Evolutionary conservation across 2,329 filamentous ascomycete genomes (phyloP).

Genomic region (Elsinoe batatas): DNA sequence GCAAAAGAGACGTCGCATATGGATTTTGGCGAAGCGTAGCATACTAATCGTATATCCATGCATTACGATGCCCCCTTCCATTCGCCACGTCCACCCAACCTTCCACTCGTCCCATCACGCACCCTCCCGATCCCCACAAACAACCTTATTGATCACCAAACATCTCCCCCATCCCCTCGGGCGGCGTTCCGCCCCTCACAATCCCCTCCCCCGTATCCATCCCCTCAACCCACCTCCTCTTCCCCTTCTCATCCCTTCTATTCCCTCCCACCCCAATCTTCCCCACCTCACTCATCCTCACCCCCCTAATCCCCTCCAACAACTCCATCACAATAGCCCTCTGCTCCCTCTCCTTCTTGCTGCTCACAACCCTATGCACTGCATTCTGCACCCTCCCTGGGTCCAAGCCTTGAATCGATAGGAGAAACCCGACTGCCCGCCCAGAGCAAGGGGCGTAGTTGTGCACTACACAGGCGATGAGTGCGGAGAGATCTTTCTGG

Average conservation of each 20-base stretch:
- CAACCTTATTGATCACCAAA: constrained; percentile 29
- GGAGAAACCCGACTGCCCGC: constrained; percentile 66
- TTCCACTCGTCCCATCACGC: neutral
- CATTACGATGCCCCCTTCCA: neutral
- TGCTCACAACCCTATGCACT: constrained; percentile 28
- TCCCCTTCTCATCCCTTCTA: constrained; percentile 30
- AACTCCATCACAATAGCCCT: constrained; percentile 73
- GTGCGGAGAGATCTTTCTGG: constrained; percentile 78
- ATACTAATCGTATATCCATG: neutral
- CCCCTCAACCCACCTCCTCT: constrained; percentile 35
- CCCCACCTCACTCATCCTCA: constrained; percentile 88
- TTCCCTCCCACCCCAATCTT: constrained; percentile 49
- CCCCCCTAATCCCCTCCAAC: constrained; percentile 74
- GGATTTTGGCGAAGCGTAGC: constrained; percentile 41
- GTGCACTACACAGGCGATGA: constrained; percentile 78
- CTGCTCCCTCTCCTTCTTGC: constrained; percentile 57
- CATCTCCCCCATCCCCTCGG: constrained; percentile 45
- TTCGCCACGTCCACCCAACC: neutral
- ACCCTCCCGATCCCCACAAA: too few species aligned
- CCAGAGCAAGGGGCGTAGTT: constrained; percentile 60
- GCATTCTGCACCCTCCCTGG: constrained; percentile 54
- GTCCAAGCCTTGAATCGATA: constrained; percentile 68
- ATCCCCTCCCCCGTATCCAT: constrained; percentile 34
- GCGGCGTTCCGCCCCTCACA: constrained; percentile 38
- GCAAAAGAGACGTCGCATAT: constrained; percentile 51